Base-by-base conservation (phyloP, 192 early-diverging fungal species). In the Coemansia sp. region DNA sequence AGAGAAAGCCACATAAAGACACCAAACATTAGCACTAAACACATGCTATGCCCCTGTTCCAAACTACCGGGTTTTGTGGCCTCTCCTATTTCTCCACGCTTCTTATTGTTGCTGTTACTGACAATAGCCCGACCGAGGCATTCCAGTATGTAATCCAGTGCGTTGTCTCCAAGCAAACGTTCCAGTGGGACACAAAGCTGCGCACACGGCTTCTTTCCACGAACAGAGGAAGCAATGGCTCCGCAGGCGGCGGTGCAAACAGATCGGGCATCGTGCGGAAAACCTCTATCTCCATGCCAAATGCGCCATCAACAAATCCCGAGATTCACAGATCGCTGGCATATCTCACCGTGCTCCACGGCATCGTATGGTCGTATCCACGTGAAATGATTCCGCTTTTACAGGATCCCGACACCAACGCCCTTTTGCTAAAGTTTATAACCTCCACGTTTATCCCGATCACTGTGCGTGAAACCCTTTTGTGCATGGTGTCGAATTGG, bases 401-500 rank as follows among this genome's bases (percentile, higher is more conserved):
- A n/a, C 65, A 63, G 41, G 79, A 76, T 18, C 64, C 60, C 4
- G 69, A 70, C 2, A 73, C 64, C 39, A 57, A 67, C 9, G 32
- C 60, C 6, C 41, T 75, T 5, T 37, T 81, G 13, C 64, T 64
- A 11, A 68, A 69, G 21, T 63, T 75, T 15, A 68, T 81, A 39
- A 50, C 64, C 13, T 69, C 73, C 6, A 67, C 68, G 19, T 61
- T 53, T 11, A 44, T 76, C 23, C 79, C 79, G 9, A 44, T 81
- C 15, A 69, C 71, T 0, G 71, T 81, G 57, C 79, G 79, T 52
- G 74, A 81, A 52, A 81, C 79, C 4, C 61, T 81, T 47, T 52
- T 81, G 48, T 67, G 67, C 58, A 81, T 81, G 79, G 79, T 81
- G 47, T 81, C 79, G 9, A 76, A 76, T 56, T 81, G 79, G 79